Conservation (phyloP, 164 flowering plant genomes). For the Berberis vulgaris region DNA sequence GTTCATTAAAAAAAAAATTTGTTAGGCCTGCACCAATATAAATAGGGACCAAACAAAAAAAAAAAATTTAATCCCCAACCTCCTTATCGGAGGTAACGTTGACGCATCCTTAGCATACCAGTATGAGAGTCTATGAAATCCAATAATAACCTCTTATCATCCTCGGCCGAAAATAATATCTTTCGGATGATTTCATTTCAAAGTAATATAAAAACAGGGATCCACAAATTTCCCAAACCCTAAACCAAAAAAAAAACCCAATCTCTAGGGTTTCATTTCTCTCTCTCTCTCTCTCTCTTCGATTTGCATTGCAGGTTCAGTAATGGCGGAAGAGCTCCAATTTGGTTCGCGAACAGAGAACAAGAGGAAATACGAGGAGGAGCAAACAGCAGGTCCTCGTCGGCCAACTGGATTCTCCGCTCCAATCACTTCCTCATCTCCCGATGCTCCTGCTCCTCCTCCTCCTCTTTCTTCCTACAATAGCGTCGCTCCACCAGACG, state of each 20-base stretch:
- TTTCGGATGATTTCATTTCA: no score
- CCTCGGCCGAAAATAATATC: background rate
- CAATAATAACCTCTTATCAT: background rate
- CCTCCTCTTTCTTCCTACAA: slow-evolving; percentile 41
- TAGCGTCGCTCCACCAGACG: slow-evolving; percentile 62
- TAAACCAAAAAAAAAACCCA: background rate
- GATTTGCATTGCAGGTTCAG: no score
- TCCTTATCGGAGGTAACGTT: no score
- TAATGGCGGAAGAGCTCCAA: slow-evolving; percentile 73
- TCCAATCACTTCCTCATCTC: slow-evolving; percentile 36
- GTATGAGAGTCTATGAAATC: background rate
- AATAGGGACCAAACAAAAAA: no score
- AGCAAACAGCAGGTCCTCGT: slow-evolving; percentile 33
- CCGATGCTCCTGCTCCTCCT: slow-evolving; percentile 22
- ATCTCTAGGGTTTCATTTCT: slow-evolving; percentile 8
- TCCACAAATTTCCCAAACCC: background rate
- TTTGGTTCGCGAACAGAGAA: slow-evolving; percentile 39
- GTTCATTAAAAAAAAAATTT: no score
- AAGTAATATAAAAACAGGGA: no score
- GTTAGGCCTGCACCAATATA: no score
- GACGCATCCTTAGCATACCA: no score
- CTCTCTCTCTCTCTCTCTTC: background rate
- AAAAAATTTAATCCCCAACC: no score
- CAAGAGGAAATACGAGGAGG: slow-evolving; percentile 80
- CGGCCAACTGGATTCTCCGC: slow-evolving; percentile 79